These are phyloP conservation scores for Lactarius psammicola DNA, from an alignment of 768 basidiomycete species.

Conservation along the genomic window DNA sequence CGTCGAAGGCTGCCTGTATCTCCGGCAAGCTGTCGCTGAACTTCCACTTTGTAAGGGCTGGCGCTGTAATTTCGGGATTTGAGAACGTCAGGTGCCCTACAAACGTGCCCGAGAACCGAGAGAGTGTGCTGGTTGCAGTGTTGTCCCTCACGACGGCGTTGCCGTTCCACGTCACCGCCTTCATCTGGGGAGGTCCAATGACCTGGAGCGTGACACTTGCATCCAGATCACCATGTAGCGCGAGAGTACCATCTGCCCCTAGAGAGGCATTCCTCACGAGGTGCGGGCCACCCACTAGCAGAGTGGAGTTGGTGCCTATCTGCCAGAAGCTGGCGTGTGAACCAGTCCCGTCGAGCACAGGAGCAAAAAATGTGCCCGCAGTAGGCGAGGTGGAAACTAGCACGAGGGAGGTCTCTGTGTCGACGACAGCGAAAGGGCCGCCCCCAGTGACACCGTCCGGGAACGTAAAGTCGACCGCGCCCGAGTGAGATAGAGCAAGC, in stretches of 20 bases:
- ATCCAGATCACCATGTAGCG: conserved; percentile 68
- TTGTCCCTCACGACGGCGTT: conserved; percentile 40
- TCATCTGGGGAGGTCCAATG: conserved; percentile 55
- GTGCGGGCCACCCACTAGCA: conserved; percentile 52
- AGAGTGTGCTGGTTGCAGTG: conserved; percentile 34
- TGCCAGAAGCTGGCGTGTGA: conserved; percentile 65
- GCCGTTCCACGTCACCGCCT: conserved; percentile 73
- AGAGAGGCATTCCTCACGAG: conserved; percentile 45
- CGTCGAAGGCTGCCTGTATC: conserved; percentile 53
- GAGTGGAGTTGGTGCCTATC: conserved; percentile 66
- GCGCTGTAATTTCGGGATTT: conserved; percentile 40
- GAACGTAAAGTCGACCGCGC: conserved; percentile 43
- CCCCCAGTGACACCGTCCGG: conserved; percentile 52
- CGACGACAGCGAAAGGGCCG: conserved; percentile 56
- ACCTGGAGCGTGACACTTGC: conserved; percentile 56
- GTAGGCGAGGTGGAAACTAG: conserved; percentile 65
- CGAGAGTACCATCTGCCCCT: conserved; percentile 40
- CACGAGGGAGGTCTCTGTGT: conserved; percentile 64
- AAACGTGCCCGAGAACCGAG: conserved; percentile 45
- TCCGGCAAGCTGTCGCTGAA: conserved; percentile 78
- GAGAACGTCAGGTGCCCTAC: conserved; percentile 45
- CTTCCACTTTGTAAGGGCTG: conserved; percentile 65
- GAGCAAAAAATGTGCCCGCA: conserved; percentile 74
- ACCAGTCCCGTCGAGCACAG: conserved; percentile 47
- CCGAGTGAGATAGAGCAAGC: conserved; percentile 32